These are phyloP conservation scores for Chalaropsis thielavioides DNA, from an alignment of 2,329 filamentous ascomycete genomes.

Conservation along the genomic window DNA sequence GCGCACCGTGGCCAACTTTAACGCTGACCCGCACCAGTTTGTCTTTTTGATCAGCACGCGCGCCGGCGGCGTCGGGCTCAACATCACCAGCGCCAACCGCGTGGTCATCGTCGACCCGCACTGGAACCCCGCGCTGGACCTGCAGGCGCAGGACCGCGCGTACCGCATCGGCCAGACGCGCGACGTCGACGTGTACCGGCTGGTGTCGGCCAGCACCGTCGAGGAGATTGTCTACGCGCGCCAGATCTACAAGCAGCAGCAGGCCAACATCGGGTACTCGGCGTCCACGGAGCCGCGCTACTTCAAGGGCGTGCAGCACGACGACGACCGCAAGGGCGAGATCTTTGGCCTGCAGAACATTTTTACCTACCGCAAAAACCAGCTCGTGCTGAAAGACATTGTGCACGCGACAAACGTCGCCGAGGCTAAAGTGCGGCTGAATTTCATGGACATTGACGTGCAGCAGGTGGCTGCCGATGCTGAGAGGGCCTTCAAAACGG, in stretches of 20 bases:
- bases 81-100: conserved; percentile 96
- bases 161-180: conserved; percentile 88
- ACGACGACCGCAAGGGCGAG: conserved; percentile 70
- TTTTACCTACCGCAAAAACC: conserved; percentile 65
- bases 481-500: conserved; percentile 33
- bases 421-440: conserved; percentile 74
- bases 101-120: conserved; percentile 95
- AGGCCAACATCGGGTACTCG: conserved; percentile 93
- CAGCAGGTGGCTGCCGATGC: conserved; percentile 44
- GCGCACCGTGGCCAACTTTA: conserved; percentile 76
- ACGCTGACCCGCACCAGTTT: conserved; percentile 72
- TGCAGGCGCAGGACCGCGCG: conserved; percentile 90
- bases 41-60: conserved; percentile 92
- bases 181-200: conserved; percentile 87
- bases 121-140: conserved; percentile 90
- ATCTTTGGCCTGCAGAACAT: conserved; percentile 85
- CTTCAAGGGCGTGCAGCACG: conserved; percentile 85
- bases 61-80: conserved; percentile 83
- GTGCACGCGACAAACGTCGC: conserved; percentile 98
- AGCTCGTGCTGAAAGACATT: conserved; percentile 77
- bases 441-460: conserved; percentile 62
- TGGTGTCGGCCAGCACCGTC: conserved; percentile 81
- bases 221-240: conserved; percentile 95
- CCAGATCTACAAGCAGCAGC: conserved; percentile 98
- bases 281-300: conserved; percentile 86